phyloP scores from a whole-genome alignment of 352 stramenopile species.

The Globisporangium barbulae region DNA sequence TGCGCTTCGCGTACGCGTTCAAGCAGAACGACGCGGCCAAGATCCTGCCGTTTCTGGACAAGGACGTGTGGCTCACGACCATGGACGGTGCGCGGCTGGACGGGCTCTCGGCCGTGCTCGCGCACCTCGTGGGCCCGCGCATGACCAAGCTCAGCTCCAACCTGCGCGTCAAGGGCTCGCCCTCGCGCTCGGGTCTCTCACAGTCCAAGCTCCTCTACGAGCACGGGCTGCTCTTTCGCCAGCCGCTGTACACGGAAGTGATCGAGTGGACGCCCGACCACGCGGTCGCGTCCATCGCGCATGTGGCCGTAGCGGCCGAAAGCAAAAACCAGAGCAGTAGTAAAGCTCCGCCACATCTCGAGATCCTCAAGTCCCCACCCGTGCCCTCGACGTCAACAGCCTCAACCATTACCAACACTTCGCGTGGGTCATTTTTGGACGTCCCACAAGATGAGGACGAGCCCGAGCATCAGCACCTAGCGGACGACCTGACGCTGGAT shows the following conservation, averaged over 20 bases:
- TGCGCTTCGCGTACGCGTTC: slow-evolving; percentile 63
- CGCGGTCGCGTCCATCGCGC: slow-evolving; percentile 37
- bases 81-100: slow-evolving; percentile 40
- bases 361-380: slow-evolving; percentile 18
- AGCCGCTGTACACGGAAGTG: slow-evolving; percentile 65
- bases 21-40: slow-evolving; percentile 70
- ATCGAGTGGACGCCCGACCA: slow-evolving; percentile 51
- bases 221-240: slow-evolving; percentile 63
- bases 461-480: slow-evolving; percentile 25
- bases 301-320: slow-evolving; percentile 35
- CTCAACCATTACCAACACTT: slow-evolving; percentile 1
- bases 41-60: slow-evolving; percentile 62
- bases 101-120: slow-evolving; percentile 63
- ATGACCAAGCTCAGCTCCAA: slow-evolving; percentile 72
- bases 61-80: slow-evolving; percentile 51
- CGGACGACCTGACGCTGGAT: slow-evolving; percentile 2
- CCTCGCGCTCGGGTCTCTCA: slow-evolving; percentile 36
- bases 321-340: slow-evolving; percentile 23
- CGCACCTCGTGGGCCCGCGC: slow-evolving; percentile 57
- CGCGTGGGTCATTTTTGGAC: slow-evolving; percentile 26
- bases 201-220: slow-evolving; percentile 79
- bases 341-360: neutral
- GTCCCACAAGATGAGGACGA: slow-evolving; percentile 19
- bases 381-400: slow-evolving; percentile 14
- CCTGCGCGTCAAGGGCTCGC: slow-evolving; percentile 58